These are phyloP conservation scores for Gigaspora rosea DNA, from an alignment of 192 early-diverging fungal species.

Conservation along the genomic window DNA sequence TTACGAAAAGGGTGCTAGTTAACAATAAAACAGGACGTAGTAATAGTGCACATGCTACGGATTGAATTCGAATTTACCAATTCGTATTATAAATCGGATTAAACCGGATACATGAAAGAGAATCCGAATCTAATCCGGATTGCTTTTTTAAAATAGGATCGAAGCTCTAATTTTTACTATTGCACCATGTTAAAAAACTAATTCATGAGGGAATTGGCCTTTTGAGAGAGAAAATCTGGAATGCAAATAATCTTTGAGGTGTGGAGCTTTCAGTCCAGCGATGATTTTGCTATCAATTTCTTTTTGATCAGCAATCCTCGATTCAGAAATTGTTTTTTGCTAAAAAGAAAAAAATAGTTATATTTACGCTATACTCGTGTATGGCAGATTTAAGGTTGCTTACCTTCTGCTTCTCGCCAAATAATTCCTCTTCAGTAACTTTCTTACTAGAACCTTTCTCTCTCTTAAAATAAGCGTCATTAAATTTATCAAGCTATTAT, in stretches of 20 bases:
- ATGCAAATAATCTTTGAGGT: conserved; percentile 86
- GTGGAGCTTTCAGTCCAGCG: conserved; percentile 81
- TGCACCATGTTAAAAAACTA: conserved; percentile 83
- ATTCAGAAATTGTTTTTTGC: conserved; percentile 78
- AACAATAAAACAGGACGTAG: too few relatives aligned
- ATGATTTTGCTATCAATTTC: conserved; percentile 81
- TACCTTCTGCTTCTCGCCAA: conserved; percentile 58
- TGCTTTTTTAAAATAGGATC: too few relatives aligned
- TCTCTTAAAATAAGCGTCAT: conserved; percentile 94
- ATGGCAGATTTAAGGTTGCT: background rate
- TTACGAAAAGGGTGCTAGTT: too few relatives aligned
- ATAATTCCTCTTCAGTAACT: conserved; percentile 88
- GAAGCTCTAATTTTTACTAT: too few relatives aligned
- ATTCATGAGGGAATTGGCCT: conserved; percentile 93
- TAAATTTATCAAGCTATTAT: conserved; percentile 58
- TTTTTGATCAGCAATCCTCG: conserved; percentile 90
- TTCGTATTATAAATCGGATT: too few relatives aligned
- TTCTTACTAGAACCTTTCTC: conserved; percentile 72
- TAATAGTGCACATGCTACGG: too few relatives aligned
- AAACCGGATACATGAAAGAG: too few relatives aligned
- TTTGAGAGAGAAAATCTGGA: conserved; percentile 90
- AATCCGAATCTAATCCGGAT: too few relatives aligned
- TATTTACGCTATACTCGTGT: background rate
- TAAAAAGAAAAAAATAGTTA: conserved; percentile 41
- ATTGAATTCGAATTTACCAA: too few relatives aligned